These are phyloP conservation scores for Maudiozyma pseudohumilis DNA, from an alignment of 805 yeast species.

Conservation along the genomic window DNA sequence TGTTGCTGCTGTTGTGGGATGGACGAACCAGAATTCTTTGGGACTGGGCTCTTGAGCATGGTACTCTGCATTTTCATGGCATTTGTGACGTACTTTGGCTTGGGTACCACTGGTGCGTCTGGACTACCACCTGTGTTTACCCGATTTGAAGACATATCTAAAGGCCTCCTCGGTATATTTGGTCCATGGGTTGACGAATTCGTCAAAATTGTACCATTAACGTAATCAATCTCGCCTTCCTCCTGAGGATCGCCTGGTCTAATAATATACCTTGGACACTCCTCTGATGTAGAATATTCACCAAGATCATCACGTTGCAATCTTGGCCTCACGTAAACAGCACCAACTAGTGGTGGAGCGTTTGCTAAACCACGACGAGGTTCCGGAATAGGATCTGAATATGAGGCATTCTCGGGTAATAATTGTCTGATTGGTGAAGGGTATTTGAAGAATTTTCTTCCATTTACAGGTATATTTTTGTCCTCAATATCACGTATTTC, in stretches of 20 bases:
- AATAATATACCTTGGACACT: constrained; percentile 35
- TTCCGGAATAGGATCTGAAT: constrained; percentile 67
- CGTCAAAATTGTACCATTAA: constrained; percentile 23
- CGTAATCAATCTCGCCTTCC: constrained; percentile 27
- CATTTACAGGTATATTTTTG: constrained; percentile 60
- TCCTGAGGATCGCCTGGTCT: constrained; percentile 35
- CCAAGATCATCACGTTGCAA: constrained; percentile 77
- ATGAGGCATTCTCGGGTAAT: constrained; percentile 64
- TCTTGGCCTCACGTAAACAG: constrained; percentile 70
- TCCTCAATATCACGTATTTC: constrained; percentile 83
- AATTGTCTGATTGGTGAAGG: constrained; percentile 79
- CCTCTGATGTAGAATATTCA: constrained; percentile 48
- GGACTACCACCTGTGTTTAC: neutral
- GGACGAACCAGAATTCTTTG: too few relatives aligned
- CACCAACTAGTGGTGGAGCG: constrained; percentile 93
- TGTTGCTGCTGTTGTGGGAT: too few relatives aligned
- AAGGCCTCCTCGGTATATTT: neutral
- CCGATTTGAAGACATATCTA: neutral
- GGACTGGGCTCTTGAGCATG: too few relatives aligned
- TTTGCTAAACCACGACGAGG: constrained; percentile 73
- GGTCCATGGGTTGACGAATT: constrained; percentile 10
- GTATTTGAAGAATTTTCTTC: constrained; percentile 57
- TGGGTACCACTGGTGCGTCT: neutral
- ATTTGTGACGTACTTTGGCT: neutral
- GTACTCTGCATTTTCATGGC: neutral